These are phyloP conservation scores for Neopestalotiopsis clavispora DNA, from an alignment of 2,329 filamentous ascomycete genomes.

Conservation along the genomic window DNA sequence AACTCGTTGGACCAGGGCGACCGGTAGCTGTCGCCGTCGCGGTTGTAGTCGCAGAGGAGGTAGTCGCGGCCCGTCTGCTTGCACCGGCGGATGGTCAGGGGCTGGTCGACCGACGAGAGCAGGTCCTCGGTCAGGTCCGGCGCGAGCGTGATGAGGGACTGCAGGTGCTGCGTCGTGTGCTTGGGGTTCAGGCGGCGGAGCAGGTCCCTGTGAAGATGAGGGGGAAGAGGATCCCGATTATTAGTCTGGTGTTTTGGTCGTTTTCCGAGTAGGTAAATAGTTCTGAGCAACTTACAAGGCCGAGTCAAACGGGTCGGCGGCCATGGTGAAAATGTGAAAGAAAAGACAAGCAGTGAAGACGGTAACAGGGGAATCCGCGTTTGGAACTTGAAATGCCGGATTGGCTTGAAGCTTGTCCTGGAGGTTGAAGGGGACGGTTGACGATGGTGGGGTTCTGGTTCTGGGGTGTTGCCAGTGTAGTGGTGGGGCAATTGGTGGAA, in stretches of 20 bases:
- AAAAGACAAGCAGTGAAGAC: background rate
- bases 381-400: background rate
- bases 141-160: constrained; percentile 84
- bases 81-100: constrained; percentile 85
- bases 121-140: constrained; percentile 96
- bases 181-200: constrained; percentile 97
- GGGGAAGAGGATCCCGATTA: constrained; percentile 6
- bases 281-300: constrained; percentile 64
- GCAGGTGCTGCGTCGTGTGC: constrained; percentile 85
- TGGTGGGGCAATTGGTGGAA: background rate
- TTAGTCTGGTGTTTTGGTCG: constrained; percentile 6
- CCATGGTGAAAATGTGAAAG: constrained; percentile 39
- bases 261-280: constrained; percentile 8
- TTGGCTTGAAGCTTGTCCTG: background rate
- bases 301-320: constrained; percentile 73
- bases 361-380: constrained; percentile 15
- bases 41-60: constrained; percentile 99
- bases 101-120: constrained; percentile 96
- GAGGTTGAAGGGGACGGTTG: constrained; percentile 6
- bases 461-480: background rate
- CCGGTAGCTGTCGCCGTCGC: constrained; percentile 95
- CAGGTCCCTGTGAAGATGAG: constrained; percentile 80
- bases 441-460: constrained; percentile 14
- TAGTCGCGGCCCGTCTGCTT: constrained; percentile 91
- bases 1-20: constrained; percentile 99